These are phyloP conservation scores for Prunus yedoensis DNA, from an alignment of 331 rosid species.

Conservation along the genomic window DNA sequence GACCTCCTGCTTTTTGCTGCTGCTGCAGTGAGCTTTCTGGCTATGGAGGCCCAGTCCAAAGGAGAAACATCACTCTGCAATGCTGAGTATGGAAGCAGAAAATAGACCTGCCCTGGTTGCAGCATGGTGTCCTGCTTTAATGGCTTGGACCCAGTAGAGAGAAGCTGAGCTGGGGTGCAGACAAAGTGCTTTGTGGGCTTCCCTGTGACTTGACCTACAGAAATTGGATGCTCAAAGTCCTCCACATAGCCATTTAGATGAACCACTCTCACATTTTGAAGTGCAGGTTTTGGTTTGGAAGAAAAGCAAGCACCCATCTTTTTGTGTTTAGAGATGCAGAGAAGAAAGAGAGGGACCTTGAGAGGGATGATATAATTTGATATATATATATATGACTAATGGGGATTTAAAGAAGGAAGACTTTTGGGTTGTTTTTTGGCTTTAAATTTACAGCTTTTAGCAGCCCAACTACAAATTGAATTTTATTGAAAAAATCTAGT, in stretches of 20 bases:
- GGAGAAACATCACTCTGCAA: constrained; percentile 69
- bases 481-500: background rate
- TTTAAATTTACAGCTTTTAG: background rate
- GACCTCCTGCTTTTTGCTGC: background rate
- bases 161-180: constrained; percentile 64
- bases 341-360: background rate
- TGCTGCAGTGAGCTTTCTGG: constrained; percentile 44
- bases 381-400: background rate
- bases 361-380: background rate
- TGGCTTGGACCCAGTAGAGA: constrained; percentile 48
- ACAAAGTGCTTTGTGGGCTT: constrained; percentile 55
- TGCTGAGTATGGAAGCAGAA: constrained; percentile 65
- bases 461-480: constrained; percentile 3
- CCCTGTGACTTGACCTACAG: constrained; percentile 50
- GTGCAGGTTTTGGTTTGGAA: constrained; percentile 22
- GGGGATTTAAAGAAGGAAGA: background rate
- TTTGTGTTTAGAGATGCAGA: background rate
- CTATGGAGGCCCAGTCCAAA: constrained; percentile 52
- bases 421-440: background rate
- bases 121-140: constrained; percentile 47
- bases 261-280: constrained; percentile 48
- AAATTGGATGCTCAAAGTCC: constrained; percentile 50
- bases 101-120: constrained; percentile 62
- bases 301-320: constrained; percentile 76
- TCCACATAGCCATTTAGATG: constrained; percentile 71